phyloP scores from a whole-genome alignment of 208 protist genomes.

The Trypanosoma lewisi region DNA sequence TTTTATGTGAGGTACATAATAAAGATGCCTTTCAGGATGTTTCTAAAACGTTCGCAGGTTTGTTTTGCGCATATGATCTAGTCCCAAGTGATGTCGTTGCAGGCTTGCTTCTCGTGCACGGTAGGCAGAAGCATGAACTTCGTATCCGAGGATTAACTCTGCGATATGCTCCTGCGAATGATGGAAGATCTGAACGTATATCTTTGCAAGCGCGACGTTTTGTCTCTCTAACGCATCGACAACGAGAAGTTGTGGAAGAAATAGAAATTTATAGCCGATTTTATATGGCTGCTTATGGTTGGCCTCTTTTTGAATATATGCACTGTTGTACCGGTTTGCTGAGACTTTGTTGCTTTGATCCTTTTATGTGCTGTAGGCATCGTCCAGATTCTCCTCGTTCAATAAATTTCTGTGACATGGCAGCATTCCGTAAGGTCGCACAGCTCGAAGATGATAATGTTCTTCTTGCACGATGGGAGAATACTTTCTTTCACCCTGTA shows the following conservation, averaged over 20 bases:
- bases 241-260: constrained; percentile 38
- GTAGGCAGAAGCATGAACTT: constrained; percentile 48
- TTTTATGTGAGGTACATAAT: constrained; percentile 11
- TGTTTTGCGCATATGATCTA: constrained; percentile 83
- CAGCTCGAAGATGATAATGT: constrained; percentile 58
- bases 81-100: constrained; percentile 84
- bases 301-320: constrained; percentile 68
- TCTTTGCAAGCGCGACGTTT: constrained; percentile 54
- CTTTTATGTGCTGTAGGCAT: constrained; percentile 62
- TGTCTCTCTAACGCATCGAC: constrained; percentile 31
- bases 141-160: constrained; percentile 28
- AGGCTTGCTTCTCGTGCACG: constrained; percentile 79
- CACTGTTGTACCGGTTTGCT: constrained; percentile 54
- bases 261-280: constrained; percentile 65
- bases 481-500: constrained; percentile 66
- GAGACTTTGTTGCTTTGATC: constrained; percentile 59
- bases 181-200: constrained; percentile 34
- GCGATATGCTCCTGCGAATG: constrained; percentile 24
- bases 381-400: constrained; percentile 44
- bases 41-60: constrained; percentile 56
- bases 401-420: constrained; percentile 61
- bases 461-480: constrained; percentile 70
- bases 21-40: constrained; percentile 61
- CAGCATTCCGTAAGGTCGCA: constrained; percentile 57
- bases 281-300: constrained; percentile 80